These are phyloP conservation scores for Globisporangium ultimum DNA, from an alignment of 352 stramenopile species.

Conservation along the genomic window DNA sequence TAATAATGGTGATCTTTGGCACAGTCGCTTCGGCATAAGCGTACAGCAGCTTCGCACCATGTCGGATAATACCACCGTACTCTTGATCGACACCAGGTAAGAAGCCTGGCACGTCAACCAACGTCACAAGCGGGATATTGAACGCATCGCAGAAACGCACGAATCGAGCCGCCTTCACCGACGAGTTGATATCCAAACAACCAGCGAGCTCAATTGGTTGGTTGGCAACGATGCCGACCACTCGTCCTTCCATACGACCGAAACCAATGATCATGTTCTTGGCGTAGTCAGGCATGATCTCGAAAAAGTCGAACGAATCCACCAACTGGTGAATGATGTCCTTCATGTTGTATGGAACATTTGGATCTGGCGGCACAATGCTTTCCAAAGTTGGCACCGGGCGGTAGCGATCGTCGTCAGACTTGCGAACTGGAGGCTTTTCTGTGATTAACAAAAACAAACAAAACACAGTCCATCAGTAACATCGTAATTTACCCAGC, in stretches of 20 bases:
- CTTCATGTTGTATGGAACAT: slow-evolving; percentile 98
- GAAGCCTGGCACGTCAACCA: slow-evolving; percentile 99
- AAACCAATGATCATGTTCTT: slow-evolving; percentile 98
- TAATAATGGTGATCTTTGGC: slow-evolving; percentile 99
- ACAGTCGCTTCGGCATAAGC: slow-evolving; percentile 97
- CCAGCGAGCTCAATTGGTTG: slow-evolving; percentile 96
- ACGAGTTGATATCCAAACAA: slow-evolving; percentile 97
- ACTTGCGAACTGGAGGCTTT: slow-evolving; percentile 72
- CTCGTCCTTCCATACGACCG: slow-evolving; percentile 94
- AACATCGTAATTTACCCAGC: too few relatives aligned
- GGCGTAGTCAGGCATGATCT: slow-evolving; percentile 96
- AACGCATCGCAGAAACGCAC: slow-evolving; percentile 98
- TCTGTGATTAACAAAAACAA: slow-evolving; percentile 23
- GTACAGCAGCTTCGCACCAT: slow-evolving; percentile 98
- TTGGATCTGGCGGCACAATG: slow-evolving; percentile 96
- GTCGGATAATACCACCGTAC: slow-evolving; percentile 93
- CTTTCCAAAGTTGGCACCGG: slow-evolving; percentile 86
- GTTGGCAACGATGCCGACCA: slow-evolving; percentile 97
- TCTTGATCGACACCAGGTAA: slow-evolving; percentile 95
- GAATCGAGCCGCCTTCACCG: slow-evolving; percentile 96
- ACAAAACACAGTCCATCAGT: background rate
- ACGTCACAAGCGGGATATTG: slow-evolving; percentile 98
- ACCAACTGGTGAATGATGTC: slow-evolving; percentile 94
- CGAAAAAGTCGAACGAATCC: slow-evolving; percentile 95
- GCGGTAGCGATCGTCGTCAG: slow-evolving; percentile 87